Conservation (phyloP, 139 green algal species). For the Desmodesmus armatus region DNA sequence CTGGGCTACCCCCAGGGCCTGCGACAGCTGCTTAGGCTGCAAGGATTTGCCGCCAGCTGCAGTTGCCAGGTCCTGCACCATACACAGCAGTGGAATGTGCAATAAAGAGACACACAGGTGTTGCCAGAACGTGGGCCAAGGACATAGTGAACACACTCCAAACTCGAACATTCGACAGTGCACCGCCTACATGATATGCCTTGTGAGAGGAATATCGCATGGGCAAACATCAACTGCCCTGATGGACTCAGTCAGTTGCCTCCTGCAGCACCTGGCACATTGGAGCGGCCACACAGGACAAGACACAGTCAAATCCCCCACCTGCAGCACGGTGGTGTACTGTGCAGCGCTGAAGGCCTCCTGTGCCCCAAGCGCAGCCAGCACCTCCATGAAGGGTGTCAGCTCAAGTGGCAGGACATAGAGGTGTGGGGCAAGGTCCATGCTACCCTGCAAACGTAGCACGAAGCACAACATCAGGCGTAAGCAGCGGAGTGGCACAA, state of each 20-base stretch:
- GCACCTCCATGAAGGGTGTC: constrained; percentile 74
- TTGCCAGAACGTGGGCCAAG: too few species aligned
- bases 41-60: constrained; percentile 45
- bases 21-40: constrained; percentile 53
- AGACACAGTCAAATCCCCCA: constrained; percentile 48
- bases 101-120: too few species aligned
- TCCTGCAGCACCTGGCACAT: too few species aligned
- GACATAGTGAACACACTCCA: too few species aligned
- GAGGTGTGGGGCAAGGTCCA: constrained; percentile 79
- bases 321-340: constrained; percentile 65
- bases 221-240: too few species aligned
- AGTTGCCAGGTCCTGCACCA: constrained; percentile 17
- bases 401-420: constrained; percentile 79
- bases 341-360: constrained; percentile 70
- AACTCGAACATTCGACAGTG: too few species aligned
- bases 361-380: constrained; percentile 69
- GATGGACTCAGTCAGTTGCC: too few species aligned
- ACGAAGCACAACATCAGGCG: not conserved
- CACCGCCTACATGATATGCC: too few species aligned
- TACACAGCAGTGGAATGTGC: not conserved
- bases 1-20: constrained; percentile 67
- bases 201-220: too few species aligned
- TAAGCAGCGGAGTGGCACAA: too few species aligned
- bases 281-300: too few species aligned
- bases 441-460: constrained; percentile 62